phyloP scores from a whole-genome alignment of 306 rosid genomes.

The Begonia fuchsioides region DNA sequence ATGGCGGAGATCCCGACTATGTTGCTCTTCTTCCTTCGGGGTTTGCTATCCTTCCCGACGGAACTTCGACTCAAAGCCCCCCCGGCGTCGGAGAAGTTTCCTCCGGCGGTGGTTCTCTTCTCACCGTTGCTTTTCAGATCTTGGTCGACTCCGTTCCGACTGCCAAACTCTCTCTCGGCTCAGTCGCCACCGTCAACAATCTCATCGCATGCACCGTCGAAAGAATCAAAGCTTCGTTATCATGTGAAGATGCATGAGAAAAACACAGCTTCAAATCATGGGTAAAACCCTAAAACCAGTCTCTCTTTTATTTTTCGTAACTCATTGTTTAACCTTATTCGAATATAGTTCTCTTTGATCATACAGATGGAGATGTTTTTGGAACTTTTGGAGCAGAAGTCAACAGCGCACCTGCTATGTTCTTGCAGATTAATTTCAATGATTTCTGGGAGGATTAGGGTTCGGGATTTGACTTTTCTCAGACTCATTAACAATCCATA shows the following conservation, averaged over 20 bases:
- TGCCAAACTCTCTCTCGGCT: conserved; percentile 84
- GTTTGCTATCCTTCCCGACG: conserved; percentile 87
- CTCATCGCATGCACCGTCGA: conserved; percentile 92
- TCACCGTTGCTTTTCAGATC: conserved; percentile 91
- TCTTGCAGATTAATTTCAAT: conserved; percentile 5
- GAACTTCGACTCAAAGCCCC: conserved; percentile 23
- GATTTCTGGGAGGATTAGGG: conserved; percentile 41
- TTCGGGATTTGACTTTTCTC: conserved; percentile 95
- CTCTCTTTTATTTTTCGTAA: neutral
- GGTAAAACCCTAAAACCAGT: neutral
- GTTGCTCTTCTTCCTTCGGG: conserved; percentile 97
- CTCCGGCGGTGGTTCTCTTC: conserved; percentile 68
- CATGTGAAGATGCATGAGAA: conserved; percentile 36
- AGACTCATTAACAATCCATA: conserved; percentile 7
- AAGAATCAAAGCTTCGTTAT: conserved; percentile 68
- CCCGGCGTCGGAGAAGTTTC: conserved; percentile 25
- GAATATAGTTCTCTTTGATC: too few relatives aligned
- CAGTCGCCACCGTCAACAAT: conserved; percentile 86
- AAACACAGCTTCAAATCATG: neutral
- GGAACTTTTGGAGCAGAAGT: conserved; percentile 46
- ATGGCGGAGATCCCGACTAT: conserved; percentile 89
- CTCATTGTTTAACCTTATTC: neutral
- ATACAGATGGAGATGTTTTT: neutral
- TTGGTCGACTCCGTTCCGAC: conserved; percentile 91
- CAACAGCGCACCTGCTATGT: conserved; percentile 92